A percentile compares a stretch with the other conserved stretches of the same genome.
Evolutionary conservation across 495 filamentous ascomycete species (phyloP).

Genomic region (Immersiella caudata): DNA sequence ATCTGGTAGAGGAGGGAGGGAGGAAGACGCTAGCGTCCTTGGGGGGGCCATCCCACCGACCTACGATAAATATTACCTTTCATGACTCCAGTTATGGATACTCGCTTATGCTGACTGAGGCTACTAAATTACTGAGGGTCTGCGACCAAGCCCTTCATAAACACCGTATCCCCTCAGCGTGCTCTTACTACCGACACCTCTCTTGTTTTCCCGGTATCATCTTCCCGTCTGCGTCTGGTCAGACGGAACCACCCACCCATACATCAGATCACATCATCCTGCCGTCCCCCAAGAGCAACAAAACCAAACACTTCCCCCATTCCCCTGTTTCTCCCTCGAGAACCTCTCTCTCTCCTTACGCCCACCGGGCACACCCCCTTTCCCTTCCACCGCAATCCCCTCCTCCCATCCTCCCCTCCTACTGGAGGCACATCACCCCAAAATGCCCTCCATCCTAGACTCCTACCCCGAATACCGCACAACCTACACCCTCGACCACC

Average conservation of each 20-base stretch:
- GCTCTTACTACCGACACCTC: neutral
- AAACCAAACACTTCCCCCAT: neutral
- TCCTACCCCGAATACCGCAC: constrained; percentile 34
- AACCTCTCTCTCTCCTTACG: too few species aligned
- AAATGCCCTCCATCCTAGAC: constrained; percentile 12
- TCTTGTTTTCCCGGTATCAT: constrained; percentile 1
- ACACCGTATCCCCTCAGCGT: neutral
- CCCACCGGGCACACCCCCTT: too few species aligned
- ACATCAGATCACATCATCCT: neutral
- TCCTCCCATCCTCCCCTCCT: neutral
- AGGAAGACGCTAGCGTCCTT: neutral
- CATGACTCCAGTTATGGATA: neutral
- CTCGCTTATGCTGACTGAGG: neutral
- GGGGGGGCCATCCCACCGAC: neutral
- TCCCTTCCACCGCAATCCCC: neutral
- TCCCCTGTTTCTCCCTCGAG: neutral
- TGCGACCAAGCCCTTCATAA: neutral
- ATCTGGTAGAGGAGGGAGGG: too few species aligned
- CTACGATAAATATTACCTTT: neutral
- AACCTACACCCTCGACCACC: constrained; percentile 32
- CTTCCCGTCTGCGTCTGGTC: neutral
- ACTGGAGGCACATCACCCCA: neutral
- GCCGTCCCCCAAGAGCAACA: neutral
- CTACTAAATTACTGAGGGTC: too few species aligned
- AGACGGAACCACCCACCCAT: too few species aligned